phyloP scores from a whole-genome alignment of 2,329 filamentous ascomycete genomes.

The Colletotrichum sp. region DNA sequence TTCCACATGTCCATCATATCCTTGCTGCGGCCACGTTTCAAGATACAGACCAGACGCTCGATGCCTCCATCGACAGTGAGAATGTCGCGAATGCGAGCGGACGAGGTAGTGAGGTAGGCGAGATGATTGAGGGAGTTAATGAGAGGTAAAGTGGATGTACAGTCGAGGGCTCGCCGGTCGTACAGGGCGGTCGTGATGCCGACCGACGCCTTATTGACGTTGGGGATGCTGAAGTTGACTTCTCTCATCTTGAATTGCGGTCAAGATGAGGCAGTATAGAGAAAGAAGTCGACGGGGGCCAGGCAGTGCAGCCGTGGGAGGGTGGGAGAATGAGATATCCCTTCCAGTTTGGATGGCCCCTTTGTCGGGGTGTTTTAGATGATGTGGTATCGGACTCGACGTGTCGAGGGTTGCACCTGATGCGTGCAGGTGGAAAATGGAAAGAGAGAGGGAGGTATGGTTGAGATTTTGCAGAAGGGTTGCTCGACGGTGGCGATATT shows the following conservation, averaged over 20 bases:
- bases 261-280: not conserved
- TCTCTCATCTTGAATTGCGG: slow-evolving; percentile 81
- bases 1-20: slow-evolving; percentile 99
- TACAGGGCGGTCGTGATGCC: slow-evolving; percentile 98
- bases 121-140: slow-evolving; percentile 99
- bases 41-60: slow-evolving; percentile 93
- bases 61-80: slow-evolving; percentile 98
- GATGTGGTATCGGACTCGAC: not conserved
- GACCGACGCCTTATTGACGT: slow-evolving; percentile 98
- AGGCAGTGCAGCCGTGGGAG: slow-evolving; percentile 18
- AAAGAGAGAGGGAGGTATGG: not conserved
- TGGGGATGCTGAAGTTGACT: slow-evolving; percentile 99
- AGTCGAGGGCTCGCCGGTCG: slow-evolving; percentile 95
- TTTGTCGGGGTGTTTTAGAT: slow-evolving; percentile 4
- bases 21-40: slow-evolving; percentile 95
- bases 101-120: slow-evolving; percentile 97
- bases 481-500: slow-evolving; percentile 19
- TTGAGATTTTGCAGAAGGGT: not conserved
- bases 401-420: slow-evolving; percentile 6
- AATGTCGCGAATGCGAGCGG: slow-evolving; percentile 95
- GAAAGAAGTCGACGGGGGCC: slow-evolving; percentile 9
- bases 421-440: not conserved
- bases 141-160: slow-evolving; percentile 94
- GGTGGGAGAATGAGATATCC: slow-evolving; percentile 1
- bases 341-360: slow-evolving; percentile 19